Evolutionary conservation across 129 eudicot species (phyloP), one percentile per base, ranked within the genome.

Genomic region (Flaveria brownii): DNA sequence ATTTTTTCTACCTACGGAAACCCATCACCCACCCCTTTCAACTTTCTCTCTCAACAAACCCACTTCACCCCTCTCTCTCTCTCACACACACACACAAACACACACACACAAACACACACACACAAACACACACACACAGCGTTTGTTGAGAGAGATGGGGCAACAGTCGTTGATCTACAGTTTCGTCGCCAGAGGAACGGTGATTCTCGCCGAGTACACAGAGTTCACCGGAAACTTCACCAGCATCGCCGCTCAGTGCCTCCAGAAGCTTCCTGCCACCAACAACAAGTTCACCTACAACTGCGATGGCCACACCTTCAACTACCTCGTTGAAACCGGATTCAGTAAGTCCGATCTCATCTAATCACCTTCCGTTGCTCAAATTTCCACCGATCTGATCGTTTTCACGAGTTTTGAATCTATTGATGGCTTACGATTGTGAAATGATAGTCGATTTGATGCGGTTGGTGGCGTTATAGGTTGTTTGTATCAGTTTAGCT

Each of bases 241-340:
- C 41, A 45, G 70, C 71, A 81, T 86, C 77, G 90, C 90, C 30
- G 68, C 77, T 36, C 90, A 86, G 79, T 86, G 90, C 68, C 90
- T 86, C 77, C 85, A 86, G 76, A 86, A 86, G 84, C 90, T 86
- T 68, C 87, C 90, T 18, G 79, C 90, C 59, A 68, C 85, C 50
- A 86, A 83, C 74, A 83, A 86, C 81, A 80, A 73, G 68, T 86
- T 86, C 78, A 86, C 85, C 67, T 86, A 86, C 79, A 86, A 77
- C 69, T 86, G 90, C 70, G 90, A 86, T 77, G 90, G 83, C 18
- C 90, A 86, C 49, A 86, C 90, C 73, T 86, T 86, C 72, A 83
- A 86, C 71, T 86, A 86, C 28, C 90, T 86, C 16, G 87, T 86
- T 54, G 87, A 83, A 65, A 81, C 78, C 42, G 90, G 90, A 26